Evolutionary conservation across 2,329 filamentous ascomycete genomes (phyloP).

Genomic region (Macroventuria anomochaeta): DNA sequence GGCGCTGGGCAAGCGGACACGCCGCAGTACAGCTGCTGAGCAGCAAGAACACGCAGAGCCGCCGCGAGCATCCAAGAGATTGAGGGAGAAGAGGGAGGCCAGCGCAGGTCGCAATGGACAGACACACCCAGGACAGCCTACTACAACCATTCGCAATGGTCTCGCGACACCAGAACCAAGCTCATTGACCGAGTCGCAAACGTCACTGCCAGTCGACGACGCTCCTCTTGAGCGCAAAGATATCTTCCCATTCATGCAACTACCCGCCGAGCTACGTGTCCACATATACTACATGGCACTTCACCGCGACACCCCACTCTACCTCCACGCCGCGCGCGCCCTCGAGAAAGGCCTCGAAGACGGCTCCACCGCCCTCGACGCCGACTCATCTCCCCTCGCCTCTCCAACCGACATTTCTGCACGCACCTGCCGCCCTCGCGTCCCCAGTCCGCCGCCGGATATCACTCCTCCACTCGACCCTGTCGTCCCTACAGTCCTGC

Average conservation of each 20-base stretch:
- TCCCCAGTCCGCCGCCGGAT: constrained; percentile 1
- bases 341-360: constrained; percentile 22
- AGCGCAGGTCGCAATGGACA: constrained; percentile 1
- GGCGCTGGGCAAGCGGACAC: constrained; percentile 16
- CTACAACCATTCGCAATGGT: constrained; percentile 13
- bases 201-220: neutral
- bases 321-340: constrained; percentile 34
- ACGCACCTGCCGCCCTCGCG: neutral
- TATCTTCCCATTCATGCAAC: constrained; percentile 50
- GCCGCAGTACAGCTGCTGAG: neutral
- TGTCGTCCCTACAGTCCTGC: constrained; percentile 49
- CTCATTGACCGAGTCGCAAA: constrained; percentile 23
- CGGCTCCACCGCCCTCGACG: neutral
- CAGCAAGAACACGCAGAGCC: constrained; percentile 10
- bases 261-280: constrained; percentile 56
- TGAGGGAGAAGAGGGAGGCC: constrained; percentile 7
- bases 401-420: neutral
- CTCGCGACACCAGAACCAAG: constrained; percentile 33
- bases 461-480: constrained; percentile 32
- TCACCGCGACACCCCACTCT: constrained; percentile 35
- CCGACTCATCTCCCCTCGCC: neutral
- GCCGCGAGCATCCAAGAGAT: constrained; percentile 14
- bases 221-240: neutral
- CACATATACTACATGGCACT: constrained; percentile 53
- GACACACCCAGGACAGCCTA: neutral